These are phyloP conservation scores for Lactarius evosmus DNA, from an alignment of 768 basidiomycete species.

Conservation along the genomic window DNA sequence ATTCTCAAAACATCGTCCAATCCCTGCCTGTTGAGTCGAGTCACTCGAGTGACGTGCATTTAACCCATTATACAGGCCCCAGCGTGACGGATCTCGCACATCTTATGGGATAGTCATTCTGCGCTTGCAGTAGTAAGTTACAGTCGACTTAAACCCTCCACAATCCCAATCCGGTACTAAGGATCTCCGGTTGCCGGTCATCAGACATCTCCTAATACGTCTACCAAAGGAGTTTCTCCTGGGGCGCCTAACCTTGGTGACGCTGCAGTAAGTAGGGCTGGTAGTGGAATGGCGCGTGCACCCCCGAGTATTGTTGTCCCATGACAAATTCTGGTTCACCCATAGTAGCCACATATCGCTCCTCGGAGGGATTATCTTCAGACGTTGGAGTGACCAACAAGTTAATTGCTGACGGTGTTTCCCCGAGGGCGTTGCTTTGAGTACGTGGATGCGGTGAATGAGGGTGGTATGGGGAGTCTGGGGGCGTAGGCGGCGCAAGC, in stretches of 20 bases:
- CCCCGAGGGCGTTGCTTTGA: not conserved
- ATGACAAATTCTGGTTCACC: not conserved
- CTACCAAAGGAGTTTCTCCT: not conserved
- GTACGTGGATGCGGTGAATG: not conserved
- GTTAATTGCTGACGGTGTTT: not conserved
- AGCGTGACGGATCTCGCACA: not conserved
- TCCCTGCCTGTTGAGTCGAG: too few species aligned
- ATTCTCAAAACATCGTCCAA: too few species aligned
- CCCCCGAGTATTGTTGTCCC: conserved; percentile 4
- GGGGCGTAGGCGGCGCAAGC: not conserved
- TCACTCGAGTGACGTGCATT: too few species aligned
- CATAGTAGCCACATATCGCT: not conserved
- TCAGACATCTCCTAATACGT: not conserved
- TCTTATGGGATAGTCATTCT: not conserved
- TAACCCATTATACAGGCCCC: not conserved
- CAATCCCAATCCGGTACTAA: not conserved
- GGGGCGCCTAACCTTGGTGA: not conserved
- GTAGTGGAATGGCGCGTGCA: not conserved
- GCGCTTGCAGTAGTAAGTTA: not conserved
- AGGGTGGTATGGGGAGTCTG: not conserved
- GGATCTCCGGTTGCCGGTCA: not conserved
- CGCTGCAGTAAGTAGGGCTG: conserved; percentile 2
- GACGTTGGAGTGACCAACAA: not conserved
- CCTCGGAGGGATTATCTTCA: not conserved
- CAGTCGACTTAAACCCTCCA: not conserved